Conservation (phyloP, 2,329 filamentous ascomycete genomes). For the Chaetomiaceae sp. region DNA sequence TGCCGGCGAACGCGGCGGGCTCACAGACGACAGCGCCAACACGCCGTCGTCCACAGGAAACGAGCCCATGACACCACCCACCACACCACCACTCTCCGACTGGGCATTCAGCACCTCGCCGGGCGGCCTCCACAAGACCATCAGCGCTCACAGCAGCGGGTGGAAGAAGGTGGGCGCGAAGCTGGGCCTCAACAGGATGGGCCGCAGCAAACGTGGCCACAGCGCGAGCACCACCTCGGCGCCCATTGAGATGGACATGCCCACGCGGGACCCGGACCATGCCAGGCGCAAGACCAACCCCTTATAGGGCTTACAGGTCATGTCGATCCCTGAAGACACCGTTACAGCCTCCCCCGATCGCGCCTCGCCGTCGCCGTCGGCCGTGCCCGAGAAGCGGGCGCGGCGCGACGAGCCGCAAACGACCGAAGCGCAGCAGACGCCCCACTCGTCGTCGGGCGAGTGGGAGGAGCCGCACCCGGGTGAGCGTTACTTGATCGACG, state of each 20-base stretch:
- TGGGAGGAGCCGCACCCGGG: slow-evolving; percentile 48
- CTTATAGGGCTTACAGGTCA: slow-evolving; percentile 58
- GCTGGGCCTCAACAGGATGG: slow-evolving; percentile 54
- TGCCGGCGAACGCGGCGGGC: slow-evolving; percentile 41
- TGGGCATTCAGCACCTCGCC: slow-evolving; percentile 50
- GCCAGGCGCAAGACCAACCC: slow-evolving; percentile 34
- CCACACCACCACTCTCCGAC: slow-evolving; percentile 62
- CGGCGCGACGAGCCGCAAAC: slow-evolving; percentile 14
- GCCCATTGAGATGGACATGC: slow-evolving; percentile 34
- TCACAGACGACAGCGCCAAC: slow-evolving; percentile 63
- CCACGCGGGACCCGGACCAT: slow-evolving; percentile 33
- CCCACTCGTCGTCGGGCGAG: slow-evolving; percentile 24
- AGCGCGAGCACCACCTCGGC: slow-evolving; percentile 36
- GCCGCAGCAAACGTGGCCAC: slow-evolving; percentile 42
- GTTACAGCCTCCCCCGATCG: slow-evolving; percentile 26
- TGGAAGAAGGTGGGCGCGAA: slow-evolving; percentile 64
- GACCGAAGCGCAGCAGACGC: slow-evolving; percentile 22
- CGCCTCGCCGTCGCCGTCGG: slow-evolving; percentile 21
- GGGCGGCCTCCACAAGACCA: slow-evolving; percentile 50
- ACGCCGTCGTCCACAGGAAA: slow-evolving; percentile 51
- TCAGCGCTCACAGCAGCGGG: slow-evolving; percentile 52
- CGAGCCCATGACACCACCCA: slow-evolving; percentile 71
- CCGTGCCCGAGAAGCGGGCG: slow-evolving; percentile 10
- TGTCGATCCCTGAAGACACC: slow-evolving; percentile 44
- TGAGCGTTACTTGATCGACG: slow-evolving; percentile 35